Evolutionary conservation across 1,284 basidiomycete genomes (phyloP), one percentile per base, ranked within the genome.

Genomic region (Boletus mariae): DNA sequence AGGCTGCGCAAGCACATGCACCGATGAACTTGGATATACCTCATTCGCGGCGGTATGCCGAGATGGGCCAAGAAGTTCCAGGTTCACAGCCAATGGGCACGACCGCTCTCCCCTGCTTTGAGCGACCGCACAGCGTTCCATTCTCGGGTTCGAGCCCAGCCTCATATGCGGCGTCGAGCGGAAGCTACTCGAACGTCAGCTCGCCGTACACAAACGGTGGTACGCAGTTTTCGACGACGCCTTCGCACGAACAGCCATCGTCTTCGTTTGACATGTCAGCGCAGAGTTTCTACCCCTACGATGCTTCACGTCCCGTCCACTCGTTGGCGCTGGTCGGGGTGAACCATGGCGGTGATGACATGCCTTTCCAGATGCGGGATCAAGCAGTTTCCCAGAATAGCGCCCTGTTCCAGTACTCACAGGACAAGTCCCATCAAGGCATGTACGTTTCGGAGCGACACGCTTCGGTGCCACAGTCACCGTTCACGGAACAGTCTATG

Each of bases 121-220:
- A 67, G 43, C 67, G 60, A 12, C 53, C 59, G n/a, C 67, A 63
- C 5, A 57, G 57, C 13, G 45, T 48, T 12, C 41, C 67, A 9
- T 69, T 56, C 28, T 20, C 53, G 13, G 56, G 43, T 15, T 59
- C 66, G 29, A 66, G 64, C 37, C 67, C 67, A 17, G 54, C 53
- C 17, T 66, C 64, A 15, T 66, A 67, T 12, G 52, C 58, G 1
- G 53, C 62, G 5, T 65, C 65, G 6, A 68, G 7, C 20, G 61
- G 57, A 7, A 65, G 62, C 26, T 68, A 63, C 35, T 61, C 67
- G n/a, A 61, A 44, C 28, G 56, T 66, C 6, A 57, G 51, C 41
- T 65, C 67, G 29, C 67, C 67, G 42, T 67, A 67, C 41, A 45
- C 57, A 1, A 65, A 42, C 32, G 54, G 60, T 45, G 57, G 66